Evolutionary conservation across 208 protist species (phyloP).

Genomic region (Wallacemonas sp.): DNA sequence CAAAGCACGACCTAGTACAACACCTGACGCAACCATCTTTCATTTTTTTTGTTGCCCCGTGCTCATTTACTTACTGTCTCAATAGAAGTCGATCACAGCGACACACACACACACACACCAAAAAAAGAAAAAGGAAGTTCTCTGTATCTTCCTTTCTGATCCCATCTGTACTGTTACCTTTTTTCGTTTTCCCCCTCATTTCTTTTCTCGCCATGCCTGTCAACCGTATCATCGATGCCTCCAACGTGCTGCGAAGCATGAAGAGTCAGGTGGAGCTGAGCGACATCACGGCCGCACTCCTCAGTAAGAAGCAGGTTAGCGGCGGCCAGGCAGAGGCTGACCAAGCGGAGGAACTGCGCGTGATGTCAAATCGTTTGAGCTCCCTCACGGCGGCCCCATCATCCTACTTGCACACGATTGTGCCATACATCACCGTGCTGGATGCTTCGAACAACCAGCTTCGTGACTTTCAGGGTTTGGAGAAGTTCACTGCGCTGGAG

Average conservation of each 20-base stretch:
- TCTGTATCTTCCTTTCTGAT: not conserved
- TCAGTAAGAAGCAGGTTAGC: not conserved
- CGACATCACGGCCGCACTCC: conserved; percentile 21
- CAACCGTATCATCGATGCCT: conserved; percentile 30
- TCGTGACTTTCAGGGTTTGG: conserved; percentile 56
- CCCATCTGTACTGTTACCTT: not conserved
- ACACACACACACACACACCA: conserved; percentile 8
- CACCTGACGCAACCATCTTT: too few species aligned
- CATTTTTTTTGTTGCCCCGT: too few species aligned
- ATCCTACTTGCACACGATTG: conserved; percentile 23
- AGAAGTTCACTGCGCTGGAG: conserved; percentile 61
- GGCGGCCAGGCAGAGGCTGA: not conserved
- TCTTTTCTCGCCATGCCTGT: not conserved
- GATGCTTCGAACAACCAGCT: conserved; percentile 64
- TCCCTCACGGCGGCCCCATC: conserved; percentile 32
- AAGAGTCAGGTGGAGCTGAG: conserved; percentile 21
- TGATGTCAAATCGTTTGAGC: conserved; percentile 22
- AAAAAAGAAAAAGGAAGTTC: not conserved
- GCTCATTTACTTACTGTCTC: too few species aligned
- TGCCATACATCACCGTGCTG: conserved; percentile 65
- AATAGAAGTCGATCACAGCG: too few species aligned
- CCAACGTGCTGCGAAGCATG: conserved; percentile 20
- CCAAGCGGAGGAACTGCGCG: conserved; percentile 1
- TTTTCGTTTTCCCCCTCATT: not conserved
- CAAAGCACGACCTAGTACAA: too few species aligned